Percentiles rank a stretch among this genome's conserved stretches.
Evolutionary conservation across 2,329 filamentous ascomycete species (phyloP).

Genomic region (Ceratocystis lukuohia): DNA sequence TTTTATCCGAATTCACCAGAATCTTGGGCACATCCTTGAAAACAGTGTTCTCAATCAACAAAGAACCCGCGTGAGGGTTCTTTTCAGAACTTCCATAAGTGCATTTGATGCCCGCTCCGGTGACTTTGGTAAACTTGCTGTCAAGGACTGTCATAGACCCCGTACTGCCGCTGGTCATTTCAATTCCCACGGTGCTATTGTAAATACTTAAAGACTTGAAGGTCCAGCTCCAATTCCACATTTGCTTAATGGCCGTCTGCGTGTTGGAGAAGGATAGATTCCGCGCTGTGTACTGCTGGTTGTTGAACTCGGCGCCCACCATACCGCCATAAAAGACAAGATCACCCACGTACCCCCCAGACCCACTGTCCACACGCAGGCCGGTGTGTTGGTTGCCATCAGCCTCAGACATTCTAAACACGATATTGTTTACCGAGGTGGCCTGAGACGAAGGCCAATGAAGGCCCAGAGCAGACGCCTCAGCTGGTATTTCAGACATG

Average conservation of each 20-base stretch:
- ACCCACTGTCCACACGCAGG: slow-evolving; percentile 50
- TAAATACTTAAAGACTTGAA: slow-evolving; percentile 53
- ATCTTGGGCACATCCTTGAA: slow-evolving; percentile 28
- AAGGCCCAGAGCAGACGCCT: slow-evolving; percentile 38
- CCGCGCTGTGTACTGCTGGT: slow-evolving; percentile 59
- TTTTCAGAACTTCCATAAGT: slow-evolving; percentile 49
- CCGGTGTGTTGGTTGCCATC: slow-evolving; percentile 39
- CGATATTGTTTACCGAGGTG: slow-evolving; percentile 44
- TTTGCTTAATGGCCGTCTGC: slow-evolving; percentile 54
- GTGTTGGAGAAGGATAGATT: slow-evolving; percentile 54
- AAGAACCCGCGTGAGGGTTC: slow-evolving; percentile 31
- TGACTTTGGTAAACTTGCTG: slow-evolving; percentile 42
- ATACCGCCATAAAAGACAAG: slow-evolving; percentile 57
- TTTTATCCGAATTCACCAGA: slow-evolving; percentile 29
- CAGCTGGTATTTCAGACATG: slow-evolving; percentile 35
- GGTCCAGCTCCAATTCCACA: slow-evolving; percentile 67
- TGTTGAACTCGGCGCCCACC: slow-evolving; percentile 44
- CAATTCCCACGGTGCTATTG: slow-evolving; percentile 51
- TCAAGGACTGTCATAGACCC: slow-evolving; percentile 66
- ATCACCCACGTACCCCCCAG: slow-evolving; percentile 55
- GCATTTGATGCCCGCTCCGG: slow-evolving; percentile 13
- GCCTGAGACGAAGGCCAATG: slow-evolving; percentile 58
- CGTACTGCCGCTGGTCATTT: slow-evolving; percentile 51
- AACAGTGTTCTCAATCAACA: slow-evolving; percentile 37
- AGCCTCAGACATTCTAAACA: slow-evolving; percentile 37